Percentiles rank a stretch among this genome's conserved stretches.
phyloP scores from a whole-genome alignment of 2,329 filamentous ascomycete species.

The Botrytis deweyae region DNA sequence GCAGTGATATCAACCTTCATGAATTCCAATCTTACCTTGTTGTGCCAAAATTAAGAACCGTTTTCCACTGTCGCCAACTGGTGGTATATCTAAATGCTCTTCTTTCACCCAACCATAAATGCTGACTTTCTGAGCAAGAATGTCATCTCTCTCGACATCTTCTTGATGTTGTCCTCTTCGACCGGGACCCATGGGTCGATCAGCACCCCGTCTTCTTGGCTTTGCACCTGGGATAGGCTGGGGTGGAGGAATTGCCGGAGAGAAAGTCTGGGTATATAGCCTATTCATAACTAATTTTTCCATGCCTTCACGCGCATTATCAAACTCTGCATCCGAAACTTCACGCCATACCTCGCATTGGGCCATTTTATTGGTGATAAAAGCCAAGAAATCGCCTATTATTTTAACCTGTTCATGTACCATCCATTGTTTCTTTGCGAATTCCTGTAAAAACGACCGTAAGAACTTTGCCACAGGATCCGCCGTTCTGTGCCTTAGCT shows the following conservation, averaged over 20 bases:
- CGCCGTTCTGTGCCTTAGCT: constrained; percentile 93
- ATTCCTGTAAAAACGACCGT: constrained; percentile 90
- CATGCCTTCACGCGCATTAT: constrained; percentile 98
- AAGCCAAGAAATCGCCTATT: constrained; percentile 91
- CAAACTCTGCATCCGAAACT: constrained; percentile 94
- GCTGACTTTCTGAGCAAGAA: constrained; percentile 93
- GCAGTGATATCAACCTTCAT: not conserved
- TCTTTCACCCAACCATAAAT: constrained; percentile 96
- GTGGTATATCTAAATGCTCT: constrained; percentile 88
- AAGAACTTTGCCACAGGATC: constrained; percentile 96
- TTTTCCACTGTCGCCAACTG: constrained; percentile 79
- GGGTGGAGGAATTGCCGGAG: constrained; percentile 82
- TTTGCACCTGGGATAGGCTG: constrained; percentile 69
- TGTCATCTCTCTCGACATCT: constrained; percentile 92
- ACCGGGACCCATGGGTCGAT: constrained; percentile 73
- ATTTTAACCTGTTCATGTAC: constrained; percentile 99
- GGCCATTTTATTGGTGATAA: constrained; percentile 98
- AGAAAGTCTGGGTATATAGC: constrained; percentile 93
- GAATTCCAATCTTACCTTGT: constrained; percentile 58
- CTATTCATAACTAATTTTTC: constrained; percentile 99
- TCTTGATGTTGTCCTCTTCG: constrained; percentile 94
- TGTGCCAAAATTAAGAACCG: constrained; percentile 88
- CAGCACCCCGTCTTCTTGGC: constrained; percentile 65
- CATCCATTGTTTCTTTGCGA: constrained; percentile 98
- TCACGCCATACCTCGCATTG: constrained; percentile 95